These are phyloP conservation scores for Microcera coccophila DNA, from an alignment of 2,329 filamentous ascomycete species.

Conservation along the genomic window DNA sequence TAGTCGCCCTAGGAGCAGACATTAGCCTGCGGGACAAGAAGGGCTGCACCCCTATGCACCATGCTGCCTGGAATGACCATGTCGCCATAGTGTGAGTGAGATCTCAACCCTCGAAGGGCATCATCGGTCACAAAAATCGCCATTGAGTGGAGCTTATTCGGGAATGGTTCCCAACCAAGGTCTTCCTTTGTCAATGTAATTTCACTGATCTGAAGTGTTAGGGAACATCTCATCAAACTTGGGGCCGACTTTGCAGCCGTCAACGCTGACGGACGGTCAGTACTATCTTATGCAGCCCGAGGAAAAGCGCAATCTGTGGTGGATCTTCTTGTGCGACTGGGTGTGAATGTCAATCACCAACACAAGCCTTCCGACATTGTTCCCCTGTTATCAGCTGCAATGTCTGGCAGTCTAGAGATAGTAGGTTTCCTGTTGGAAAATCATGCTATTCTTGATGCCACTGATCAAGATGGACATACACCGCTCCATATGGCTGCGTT, in stretches of 20 bases:
- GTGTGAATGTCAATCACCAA: too few relatives aligned
- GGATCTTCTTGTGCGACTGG: too few relatives aligned
- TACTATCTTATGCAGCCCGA: too few relatives aligned
- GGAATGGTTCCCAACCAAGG: background rate
- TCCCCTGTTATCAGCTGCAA: constrained; percentile 4
- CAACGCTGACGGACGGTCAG: background rate
- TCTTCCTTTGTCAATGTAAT: background rate
- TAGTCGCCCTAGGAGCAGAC: background rate
- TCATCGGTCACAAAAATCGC: too few relatives aligned
- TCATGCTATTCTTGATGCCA: constrained; percentile 1
- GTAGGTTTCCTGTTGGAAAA: constrained; percentile 3
- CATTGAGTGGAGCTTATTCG: too few relatives aligned
- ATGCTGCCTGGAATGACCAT: background rate
- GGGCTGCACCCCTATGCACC: background rate
- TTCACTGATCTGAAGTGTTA: background rate
- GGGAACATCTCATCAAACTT: background rate
- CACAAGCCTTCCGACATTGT: background rate
- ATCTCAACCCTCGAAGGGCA: background rate
- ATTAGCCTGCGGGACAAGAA: background rate
- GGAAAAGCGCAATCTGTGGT: too few relatives aligned
- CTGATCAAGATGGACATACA: background rate
- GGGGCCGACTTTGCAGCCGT: background rate
- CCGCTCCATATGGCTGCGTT: background rate
- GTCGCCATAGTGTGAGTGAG: background rate
- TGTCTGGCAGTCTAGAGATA: background rate